Conservation (phyloP, 768 basidiomycete species). For the Fomitopsis pulvina region DNA sequence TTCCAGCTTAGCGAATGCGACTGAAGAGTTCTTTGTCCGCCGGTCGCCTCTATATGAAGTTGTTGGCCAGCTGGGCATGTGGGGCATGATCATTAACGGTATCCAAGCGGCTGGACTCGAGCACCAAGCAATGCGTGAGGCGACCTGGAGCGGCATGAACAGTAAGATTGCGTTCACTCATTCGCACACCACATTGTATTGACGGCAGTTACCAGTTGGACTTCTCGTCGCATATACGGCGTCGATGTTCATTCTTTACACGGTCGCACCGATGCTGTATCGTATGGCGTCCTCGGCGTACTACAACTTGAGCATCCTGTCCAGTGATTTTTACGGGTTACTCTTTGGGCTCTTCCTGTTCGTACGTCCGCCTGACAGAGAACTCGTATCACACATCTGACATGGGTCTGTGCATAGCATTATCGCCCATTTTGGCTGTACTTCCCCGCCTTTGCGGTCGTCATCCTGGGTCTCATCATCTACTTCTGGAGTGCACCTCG, state of each 20-base stretch:
- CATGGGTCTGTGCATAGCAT: constrained; percentile 38
- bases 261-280: constrained; percentile 79
- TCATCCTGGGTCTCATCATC: constrained; percentile 65
- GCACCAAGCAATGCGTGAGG: constrained; percentile 55
- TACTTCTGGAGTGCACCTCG: constrained; percentile 87
- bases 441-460: constrained; percentile 70
- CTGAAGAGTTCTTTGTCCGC: constrained; percentile 84
- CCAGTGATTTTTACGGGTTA: constrained; percentile 84
- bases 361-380: constrained; percentile 27
- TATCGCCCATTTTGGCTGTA: constrained; percentile 85
- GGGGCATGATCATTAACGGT: constrained; percentile 73
- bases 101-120: constrained; percentile 74
- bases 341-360: constrained; percentile 65
- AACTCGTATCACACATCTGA: neutral
- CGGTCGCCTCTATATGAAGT: constrained; percentile 79
- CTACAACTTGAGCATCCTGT: constrained; percentile 80
- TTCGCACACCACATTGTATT: neutral
- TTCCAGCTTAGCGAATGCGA: constrained; percentile 63
- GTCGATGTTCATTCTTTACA: constrained; percentile 83
- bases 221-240: constrained; percentile 46
- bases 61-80: constrained; percentile 83
- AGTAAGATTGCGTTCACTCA: constrained; percentile 35
- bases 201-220: constrained; percentile 31
- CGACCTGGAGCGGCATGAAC: constrained; percentile 67
- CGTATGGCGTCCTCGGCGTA: constrained; percentile 81